These are phyloP conservation scores for Coemansia sp. DNA, from an alignment of 192 early-diverging fungal species.

Conservation along the genomic window DNA sequence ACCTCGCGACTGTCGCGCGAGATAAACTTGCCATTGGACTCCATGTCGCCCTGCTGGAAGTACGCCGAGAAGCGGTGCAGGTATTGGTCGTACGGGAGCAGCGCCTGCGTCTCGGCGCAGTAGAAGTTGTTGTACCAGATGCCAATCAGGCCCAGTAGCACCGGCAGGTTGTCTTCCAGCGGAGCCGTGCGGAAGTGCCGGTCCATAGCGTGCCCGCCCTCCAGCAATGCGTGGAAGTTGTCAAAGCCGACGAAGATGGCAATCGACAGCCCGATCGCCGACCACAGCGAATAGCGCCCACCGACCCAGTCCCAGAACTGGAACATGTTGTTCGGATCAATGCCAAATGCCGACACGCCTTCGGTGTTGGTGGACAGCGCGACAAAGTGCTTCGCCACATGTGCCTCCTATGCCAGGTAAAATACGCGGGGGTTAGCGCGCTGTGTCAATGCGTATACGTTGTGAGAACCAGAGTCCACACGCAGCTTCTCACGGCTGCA, in stretches of 20 bases:
- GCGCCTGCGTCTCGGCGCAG: conserved; percentile 86
- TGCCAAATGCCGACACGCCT: conserved; percentile 87
- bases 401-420: conserved; percentile 48
- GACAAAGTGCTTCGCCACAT: conserved; percentile 99
- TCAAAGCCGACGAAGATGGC: conserved; percentile 91
- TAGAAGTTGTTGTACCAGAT: conserved; percentile 99
- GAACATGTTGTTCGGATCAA: conserved; percentile 97
- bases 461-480: too few relatives aligned
- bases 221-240: conserved; percentile 87
- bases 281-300: conserved; percentile 98
- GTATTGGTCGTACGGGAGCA: conserved; percentile 99
- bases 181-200: conserved; percentile 88
- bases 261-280: conserved; percentile 97
- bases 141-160: conserved; percentile 81
- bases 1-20: conserved; percentile 77
- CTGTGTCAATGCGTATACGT: too few relatives aligned
- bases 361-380: conserved; percentile 94
- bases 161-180: conserved; percentile 91
- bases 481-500: neutral
- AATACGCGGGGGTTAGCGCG: neutral
- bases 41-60: conserved; percentile 99
- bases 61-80: conserved; percentile 97
- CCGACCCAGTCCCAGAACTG: conserved; percentile 99
- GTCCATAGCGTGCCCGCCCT: conserved; percentile 95
- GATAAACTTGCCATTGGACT: conserved; percentile 96